Evolutionary conservation across 2,329 filamentous ascomycete genomes (phyloP).

Genomic region (Botryotinia globosa): DNA sequence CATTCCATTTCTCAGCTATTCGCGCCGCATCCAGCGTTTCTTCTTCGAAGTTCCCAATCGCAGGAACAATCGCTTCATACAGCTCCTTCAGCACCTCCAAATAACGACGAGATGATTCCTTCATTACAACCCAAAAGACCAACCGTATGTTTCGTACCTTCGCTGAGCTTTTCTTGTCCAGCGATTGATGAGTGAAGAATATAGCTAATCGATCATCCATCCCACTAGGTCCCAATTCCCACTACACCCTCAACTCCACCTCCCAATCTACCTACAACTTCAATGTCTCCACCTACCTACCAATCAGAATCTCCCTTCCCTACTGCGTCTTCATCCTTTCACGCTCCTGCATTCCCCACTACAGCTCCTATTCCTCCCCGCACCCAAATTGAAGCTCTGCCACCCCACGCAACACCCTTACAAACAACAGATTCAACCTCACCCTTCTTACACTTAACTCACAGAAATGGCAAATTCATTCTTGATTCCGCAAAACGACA

Average conservation of each 20-base stretch:
- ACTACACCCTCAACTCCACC: constrained; percentile 11
- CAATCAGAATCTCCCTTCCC: constrained; percentile 4
- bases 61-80: neutral
- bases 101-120: neutral
- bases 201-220: neutral
- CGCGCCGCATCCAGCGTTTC: constrained; percentile 24
- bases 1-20: constrained; percentile 29
- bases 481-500: constrained; percentile 58
- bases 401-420: constrained; percentile 34
- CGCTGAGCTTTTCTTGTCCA: neutral
- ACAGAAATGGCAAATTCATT: constrained; percentile 18
- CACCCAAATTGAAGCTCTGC: constrained; percentile 51
- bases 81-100: neutral
- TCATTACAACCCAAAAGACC: constrained; percentile 26
- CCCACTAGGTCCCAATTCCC: neutral
- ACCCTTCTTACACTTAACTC: constrained; percentile 28
- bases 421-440: constrained; percentile 1
- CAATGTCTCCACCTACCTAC: constrained; percentile 4
- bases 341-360: neutral
- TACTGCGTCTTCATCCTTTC: constrained; percentile 1
- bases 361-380: constrained; percentile 28
- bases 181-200: neutral
- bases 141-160: constrained; percentile 19
- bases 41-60: neutral
- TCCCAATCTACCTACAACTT: neutral